These are phyloP conservation scores for Anethum foeniculum DNA, from an alignment of 140 eudicot genomes.

Conservation along the genomic window DNA sequence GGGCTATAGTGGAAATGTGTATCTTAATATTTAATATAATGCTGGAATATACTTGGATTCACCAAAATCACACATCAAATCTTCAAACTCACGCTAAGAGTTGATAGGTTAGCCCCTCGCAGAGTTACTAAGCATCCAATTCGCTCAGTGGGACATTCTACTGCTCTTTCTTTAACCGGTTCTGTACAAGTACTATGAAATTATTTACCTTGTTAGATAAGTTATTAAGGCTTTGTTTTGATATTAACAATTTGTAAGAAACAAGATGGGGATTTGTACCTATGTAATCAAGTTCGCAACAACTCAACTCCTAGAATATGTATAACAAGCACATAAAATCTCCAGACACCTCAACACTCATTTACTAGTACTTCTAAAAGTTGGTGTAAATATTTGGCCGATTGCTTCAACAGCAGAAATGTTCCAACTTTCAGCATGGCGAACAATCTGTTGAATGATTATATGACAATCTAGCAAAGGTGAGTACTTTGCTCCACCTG, in stretches of 20 bases:
- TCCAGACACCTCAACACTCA: not conserved
- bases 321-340: not conserved
- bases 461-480: not conserved
- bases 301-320: not conserved
- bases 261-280: not conserved
- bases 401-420: slow-evolving; percentile 82
- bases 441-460: slow-evolving; percentile 42
- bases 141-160: not conserved
- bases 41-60: not conserved
- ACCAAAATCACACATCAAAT: not conserved
- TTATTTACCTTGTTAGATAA: not conserved
- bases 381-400: slow-evolving; percentile 71
- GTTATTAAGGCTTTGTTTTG: not conserved
- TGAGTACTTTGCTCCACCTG: not conserved
- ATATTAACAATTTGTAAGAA: not conserved
- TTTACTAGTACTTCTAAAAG: slow-evolving; percentile 19
- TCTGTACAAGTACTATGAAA: not conserved
- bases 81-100: not conserved
- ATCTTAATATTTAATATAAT: not conserved
- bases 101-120: not conserved
- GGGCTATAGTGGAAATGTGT: not conserved
- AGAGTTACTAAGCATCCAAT: not conserved
- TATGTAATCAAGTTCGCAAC: not conserved
- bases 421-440: slow-evolving; percentile 90
- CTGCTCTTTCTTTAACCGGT: not conserved